phyloP scores from a whole-genome alignment of 352 stramenopile species.

The Globisporangium orthogonon region DNA sequence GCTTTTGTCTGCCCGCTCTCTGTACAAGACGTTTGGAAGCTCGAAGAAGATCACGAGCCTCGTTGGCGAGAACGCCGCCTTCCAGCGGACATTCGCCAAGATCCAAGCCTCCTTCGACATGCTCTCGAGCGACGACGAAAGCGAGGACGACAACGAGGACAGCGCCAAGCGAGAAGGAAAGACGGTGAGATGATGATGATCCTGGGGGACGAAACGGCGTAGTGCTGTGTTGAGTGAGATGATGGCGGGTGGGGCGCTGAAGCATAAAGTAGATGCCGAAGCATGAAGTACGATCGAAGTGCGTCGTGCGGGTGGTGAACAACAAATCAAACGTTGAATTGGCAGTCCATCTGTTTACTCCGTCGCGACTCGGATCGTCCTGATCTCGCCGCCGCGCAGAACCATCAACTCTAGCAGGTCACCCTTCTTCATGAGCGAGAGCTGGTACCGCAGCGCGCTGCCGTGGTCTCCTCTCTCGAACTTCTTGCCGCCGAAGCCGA shows the following conservation, averaged over 20 bases:
- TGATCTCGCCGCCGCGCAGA: constrained; percentile 26
- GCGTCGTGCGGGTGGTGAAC: neutral
- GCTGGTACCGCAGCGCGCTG: constrained; percentile 37
- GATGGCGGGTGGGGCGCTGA: neutral
- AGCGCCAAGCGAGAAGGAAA: neutral
- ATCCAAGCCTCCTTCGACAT: constrained; percentile 58
- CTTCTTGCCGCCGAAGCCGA: constrained; percentile 40
- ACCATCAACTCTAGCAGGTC: constrained; percentile 41
- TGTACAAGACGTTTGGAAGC: constrained; percentile 43
- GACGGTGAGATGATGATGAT: neutral
- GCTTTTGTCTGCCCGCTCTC: constrained; percentile 28
- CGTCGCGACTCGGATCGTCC: constrained; percentile 36
- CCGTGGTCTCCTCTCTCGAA: constrained; percentile 43
- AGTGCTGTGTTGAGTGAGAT: neutral
- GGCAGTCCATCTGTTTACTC: constrained; percentile 18
- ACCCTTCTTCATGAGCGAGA: constrained; percentile 51
- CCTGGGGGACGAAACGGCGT: neutral
- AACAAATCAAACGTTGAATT: neutral
- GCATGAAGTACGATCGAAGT: neutral
- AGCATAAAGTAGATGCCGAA: neutral
- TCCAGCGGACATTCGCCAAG: constrained; percentile 51
- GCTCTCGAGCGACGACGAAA: constrained; percentile 44
- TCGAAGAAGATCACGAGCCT: constrained; percentile 39
- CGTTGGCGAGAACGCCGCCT: constrained; percentile 33
- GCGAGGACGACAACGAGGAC: constrained; percentile 18